These are phyloP conservation scores for Perkinsus chesapeaki DNA, from an alignment of 169 alveolate species.

Conservation along the genomic window DNA sequence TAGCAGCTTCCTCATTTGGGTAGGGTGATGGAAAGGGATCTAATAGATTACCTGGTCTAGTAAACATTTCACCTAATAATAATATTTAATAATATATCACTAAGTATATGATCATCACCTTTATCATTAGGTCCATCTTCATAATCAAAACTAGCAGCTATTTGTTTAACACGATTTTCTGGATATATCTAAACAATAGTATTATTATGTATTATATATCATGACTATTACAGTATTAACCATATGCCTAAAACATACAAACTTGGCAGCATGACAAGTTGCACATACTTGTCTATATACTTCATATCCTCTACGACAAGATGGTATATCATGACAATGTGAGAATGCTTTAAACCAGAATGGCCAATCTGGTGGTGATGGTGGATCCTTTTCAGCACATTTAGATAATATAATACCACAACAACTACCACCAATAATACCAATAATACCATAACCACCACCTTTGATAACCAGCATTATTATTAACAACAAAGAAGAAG, in stretches of 20 bases:
- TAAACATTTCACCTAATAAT: conserved; percentile 54
- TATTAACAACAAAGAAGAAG: not conserved
- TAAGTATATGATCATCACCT: not conserved
- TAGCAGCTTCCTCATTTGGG: conserved; percentile 76
- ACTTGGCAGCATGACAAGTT: conserved; percentile 62
- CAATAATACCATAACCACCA: not conserved
- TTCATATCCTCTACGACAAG: conserved; percentile 55
- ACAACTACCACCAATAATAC: not conserved
- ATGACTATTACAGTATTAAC: conserved; percentile 32
- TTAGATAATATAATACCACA: not conserved
- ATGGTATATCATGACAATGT: conserved; percentile 64
- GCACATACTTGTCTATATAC: conserved; percentile 69
- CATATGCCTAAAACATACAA: conserved; percentile 54
- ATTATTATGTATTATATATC: not conserved
- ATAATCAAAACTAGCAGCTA: conserved; percentile 64
- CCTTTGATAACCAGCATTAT: not conserved
- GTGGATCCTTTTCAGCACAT: conserved; percentile 60
- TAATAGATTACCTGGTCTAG: conserved; percentile 55
- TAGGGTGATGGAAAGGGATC: conserved; percentile 69
- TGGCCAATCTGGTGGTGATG: conserved; percentile 60
- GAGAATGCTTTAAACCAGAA: conserved; percentile 63
- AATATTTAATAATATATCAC: not conserved
- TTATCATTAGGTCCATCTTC: conserved; percentile 66
- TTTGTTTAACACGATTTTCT: conserved; percentile 52
- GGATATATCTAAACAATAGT: conserved; percentile 47